Conservation (phyloP, 495 filamentous ascomycete species). For the Immersiella caudata region DNA sequence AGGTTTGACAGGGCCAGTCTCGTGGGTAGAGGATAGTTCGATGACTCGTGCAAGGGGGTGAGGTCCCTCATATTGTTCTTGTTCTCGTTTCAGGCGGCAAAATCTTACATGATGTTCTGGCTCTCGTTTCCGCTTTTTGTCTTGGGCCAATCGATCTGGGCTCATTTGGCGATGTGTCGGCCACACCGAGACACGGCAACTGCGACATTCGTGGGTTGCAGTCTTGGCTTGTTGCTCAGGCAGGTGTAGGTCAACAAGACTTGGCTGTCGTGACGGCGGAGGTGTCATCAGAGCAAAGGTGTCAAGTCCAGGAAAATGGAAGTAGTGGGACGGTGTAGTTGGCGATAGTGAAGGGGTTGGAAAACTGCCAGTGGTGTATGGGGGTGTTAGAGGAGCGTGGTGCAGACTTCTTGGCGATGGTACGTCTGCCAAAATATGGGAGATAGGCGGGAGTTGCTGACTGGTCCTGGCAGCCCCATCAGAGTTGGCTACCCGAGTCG, state of each 20-base stretch:
- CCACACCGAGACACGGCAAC: no score
- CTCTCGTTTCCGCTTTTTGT: no score
- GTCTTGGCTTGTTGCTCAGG: background rate
- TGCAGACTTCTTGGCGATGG: constrained; percentile 9
- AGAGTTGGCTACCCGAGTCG: no score
- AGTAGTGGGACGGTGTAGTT: background rate
- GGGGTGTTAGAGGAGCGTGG: background rate
- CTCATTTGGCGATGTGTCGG: no score
- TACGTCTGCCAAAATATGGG: constrained; percentile 18
- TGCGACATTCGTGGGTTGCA: background rate
- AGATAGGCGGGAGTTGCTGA: constrained; percentile 26
- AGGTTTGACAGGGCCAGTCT: background rate
- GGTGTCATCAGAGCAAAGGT: background rate
- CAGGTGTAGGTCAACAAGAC: background rate
- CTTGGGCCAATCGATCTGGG: no score
- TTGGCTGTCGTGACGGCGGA: background rate
- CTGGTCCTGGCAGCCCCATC: background rate
- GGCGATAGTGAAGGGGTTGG: background rate
- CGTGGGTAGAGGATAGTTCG: background rate
- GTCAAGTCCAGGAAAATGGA: background rate
- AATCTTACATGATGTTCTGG: no score
- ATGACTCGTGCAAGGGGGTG: no score
- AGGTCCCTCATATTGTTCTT: no score
- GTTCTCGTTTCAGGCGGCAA: no score
- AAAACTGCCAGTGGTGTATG: background rate